Evolutionary conservation across 2,329 filamentous ascomycete genomes (phyloP).

Genomic region (Phialemonium atrogriseum): DNA sequence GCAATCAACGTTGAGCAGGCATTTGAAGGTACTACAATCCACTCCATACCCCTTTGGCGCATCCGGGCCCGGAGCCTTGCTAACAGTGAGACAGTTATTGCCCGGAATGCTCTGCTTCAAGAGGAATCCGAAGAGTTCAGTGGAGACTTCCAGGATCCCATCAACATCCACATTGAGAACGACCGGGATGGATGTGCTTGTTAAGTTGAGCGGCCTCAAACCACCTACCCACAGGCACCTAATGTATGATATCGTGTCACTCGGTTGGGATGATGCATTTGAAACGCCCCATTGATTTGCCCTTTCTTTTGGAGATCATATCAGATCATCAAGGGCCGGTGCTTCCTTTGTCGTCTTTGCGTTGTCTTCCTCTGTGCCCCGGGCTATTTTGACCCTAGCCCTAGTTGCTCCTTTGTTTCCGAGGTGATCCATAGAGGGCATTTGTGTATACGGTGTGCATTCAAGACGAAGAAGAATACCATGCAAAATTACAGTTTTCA

Average conservation of each 20-base stretch:
- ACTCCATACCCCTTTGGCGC: conserved; percentile 10
- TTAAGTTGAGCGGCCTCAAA: conserved; percentile 41
- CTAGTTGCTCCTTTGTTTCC: too few relatives aligned
- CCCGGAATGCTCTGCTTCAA: conserved; percentile 87
- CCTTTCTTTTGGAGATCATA: conserved; percentile 4
- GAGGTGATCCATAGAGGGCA: too few relatives aligned
- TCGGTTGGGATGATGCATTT: too few relatives aligned
- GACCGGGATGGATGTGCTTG: conserved; percentile 90
- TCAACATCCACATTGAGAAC: conserved; percentile 95
- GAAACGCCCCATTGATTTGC: conserved; percentile 5
- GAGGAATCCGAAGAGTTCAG: conserved; percentile 98
- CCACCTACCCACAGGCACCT: not conserved
- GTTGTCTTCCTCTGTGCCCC: too few relatives aligned
- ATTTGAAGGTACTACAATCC: conserved; percentile 60
- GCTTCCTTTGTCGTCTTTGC: too few relatives aligned
- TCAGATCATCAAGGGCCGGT: too few relatives aligned
- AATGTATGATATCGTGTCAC: conserved; percentile 1
- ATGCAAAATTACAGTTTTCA: too few relatives aligned
- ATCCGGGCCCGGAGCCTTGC: not conserved
- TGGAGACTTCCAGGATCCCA: conserved; percentile 94
- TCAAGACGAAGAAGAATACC: too few relatives aligned
- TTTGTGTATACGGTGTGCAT: too few relatives aligned
- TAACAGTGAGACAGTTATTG: conserved; percentile 62
- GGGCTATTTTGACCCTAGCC: too few relatives aligned
- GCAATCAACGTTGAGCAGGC: conserved; percentile 92